Percentiles rank a stretch among this genome's conserved stretches.
These are phyloP conservation scores for Aspergillus sp. DNA, from an alignment of 2,329 filamentous ascomycete species.

Conservation along the genomic window DNA sequence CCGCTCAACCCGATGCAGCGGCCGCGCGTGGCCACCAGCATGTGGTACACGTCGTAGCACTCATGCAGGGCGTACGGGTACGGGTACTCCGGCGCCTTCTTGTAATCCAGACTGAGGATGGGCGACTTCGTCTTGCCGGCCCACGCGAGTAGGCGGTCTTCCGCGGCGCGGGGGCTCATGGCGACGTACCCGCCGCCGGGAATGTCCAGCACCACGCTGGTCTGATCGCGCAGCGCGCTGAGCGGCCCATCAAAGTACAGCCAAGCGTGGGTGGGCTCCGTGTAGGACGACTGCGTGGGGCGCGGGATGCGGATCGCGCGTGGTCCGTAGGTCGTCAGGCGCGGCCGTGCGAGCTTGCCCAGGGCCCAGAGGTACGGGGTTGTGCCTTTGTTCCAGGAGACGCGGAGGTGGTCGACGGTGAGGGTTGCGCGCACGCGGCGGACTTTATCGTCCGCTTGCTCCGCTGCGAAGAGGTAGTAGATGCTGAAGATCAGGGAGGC, in stretches of 20 bases:
- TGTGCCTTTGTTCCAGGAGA: conserved; percentile 93
- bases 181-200: conserved; percentile 95
- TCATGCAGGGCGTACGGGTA: conserved; percentile 85
- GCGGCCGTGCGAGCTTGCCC: conserved; percentile 70
- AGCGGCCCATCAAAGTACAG: conserved; percentile 91
- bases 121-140: conserved; percentile 85
- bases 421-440: conserved; percentile 81
- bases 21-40: conserved; percentile 68
- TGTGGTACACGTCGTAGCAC: conserved; percentile 81
- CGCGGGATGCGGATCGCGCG: conserved; percentile 80
- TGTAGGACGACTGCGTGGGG: conserved; percentile 75
- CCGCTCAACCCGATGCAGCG: conserved; percentile 74
- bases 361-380: conserved; percentile 79
- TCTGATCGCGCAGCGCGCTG: conserved; percentile 71
- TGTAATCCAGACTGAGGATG: conserved; percentile 86
- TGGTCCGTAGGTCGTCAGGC: conserved; percentile 76
- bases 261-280: conserved; percentile 80
- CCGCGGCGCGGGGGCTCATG: conserved; percentile 91
- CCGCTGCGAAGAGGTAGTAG: conserved; percentile 90
- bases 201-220: conserved; percentile 79
- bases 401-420: conserved; percentile 85
- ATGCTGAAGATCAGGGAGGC: conserved; percentile 78
- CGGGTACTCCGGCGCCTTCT: conserved; percentile 78
- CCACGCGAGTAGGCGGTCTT: conserved; percentile 93
- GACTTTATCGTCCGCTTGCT: conserved; percentile 95